Evolutionary conservation across 2,329 filamentous ascomycete genomes (phyloP).

Genomic region (Hansfordia pulvinata): DNA sequence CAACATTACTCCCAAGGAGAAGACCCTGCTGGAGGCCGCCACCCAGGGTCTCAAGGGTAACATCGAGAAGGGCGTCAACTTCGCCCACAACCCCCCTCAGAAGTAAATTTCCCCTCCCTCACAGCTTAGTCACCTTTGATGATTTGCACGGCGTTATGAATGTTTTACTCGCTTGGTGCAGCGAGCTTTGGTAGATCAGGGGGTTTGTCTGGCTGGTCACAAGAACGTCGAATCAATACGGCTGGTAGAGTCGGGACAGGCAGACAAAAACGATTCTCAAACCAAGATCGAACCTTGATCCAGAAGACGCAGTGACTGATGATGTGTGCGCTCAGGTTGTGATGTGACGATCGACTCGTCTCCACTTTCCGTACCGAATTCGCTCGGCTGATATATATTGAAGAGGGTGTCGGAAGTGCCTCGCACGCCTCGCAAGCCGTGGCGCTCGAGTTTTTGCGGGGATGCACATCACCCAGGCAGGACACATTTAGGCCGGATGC

Average conservation of each 20-base stretch:
- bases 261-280: conserved; percentile 6
- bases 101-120: conserved; percentile 51
- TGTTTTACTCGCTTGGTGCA: no score
- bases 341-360: conserved; percentile 14
- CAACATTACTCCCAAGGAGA: conserved; percentile 72
- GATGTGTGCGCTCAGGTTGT: conserved; percentile 15
- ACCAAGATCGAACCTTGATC: conserved; percentile 11
- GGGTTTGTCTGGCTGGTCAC: conserved; percentile 12
- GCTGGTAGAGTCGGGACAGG: conserved; percentile 1
- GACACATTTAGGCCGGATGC: no score
- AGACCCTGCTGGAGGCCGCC: conserved; percentile 67
- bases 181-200: conserved; percentile 9
- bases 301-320: conserved; percentile 18
- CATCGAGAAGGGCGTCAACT: conserved; percentile 86
- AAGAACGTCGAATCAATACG: conserved; percentile 6
- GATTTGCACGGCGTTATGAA: conserved; percentile 7
- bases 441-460: no score
- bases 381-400: no score
- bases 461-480: no score
- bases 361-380: conserved; percentile 4
- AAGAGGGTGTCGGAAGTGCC: no score
- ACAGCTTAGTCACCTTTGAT: conserved; percentile 5
- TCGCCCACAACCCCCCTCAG: conserved; percentile 76
- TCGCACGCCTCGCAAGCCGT: no score
- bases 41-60: conserved; percentile 77